A percentile compares a stretch with the other conserved stretches of the same genome.
These are phyloP conservation scores for Pochonia chlamydosporia DNA, from an alignment of 2,329 filamentous ascomycete genomes.

Conservation along the genomic window DNA sequence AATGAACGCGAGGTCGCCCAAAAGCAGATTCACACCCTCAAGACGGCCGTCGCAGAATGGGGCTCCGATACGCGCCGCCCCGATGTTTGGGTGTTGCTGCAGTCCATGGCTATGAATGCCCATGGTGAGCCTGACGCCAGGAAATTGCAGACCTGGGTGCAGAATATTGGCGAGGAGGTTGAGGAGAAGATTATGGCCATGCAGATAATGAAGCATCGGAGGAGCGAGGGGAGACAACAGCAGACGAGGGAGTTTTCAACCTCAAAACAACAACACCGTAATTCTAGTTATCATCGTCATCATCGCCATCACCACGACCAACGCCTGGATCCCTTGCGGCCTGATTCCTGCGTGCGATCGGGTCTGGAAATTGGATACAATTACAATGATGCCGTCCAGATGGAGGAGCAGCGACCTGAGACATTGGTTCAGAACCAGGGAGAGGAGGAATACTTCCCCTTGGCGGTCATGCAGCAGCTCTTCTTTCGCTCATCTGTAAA, in stretches of 20 bases:
- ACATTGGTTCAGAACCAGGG: constrained; percentile 9
- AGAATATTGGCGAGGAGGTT: constrained; percentile 43
- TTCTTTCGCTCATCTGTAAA: constrained; percentile 44
- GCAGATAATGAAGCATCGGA: constrained; percentile 35
- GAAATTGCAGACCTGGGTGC: constrained; percentile 46
- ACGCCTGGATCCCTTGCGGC: constrained; percentile 3
- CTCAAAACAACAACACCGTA: background rate
- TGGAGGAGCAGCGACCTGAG: background rate
- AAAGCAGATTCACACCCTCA: constrained; percentile 35
- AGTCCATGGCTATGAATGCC: constrained; percentile 37
- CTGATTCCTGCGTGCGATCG: constrained; percentile 8
- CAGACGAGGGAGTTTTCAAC: background rate
- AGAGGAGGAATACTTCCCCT: constrained; percentile 34
- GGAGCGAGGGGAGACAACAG: background rate
- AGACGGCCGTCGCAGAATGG: constrained; percentile 32
- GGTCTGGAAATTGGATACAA: background rate
- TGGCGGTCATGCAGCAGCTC: constrained; percentile 49
- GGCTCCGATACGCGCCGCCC: constrained; percentile 28
- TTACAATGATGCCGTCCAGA: background rate
- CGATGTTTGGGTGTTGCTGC: constrained; percentile 42
- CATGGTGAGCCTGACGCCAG: constrained; percentile 35
- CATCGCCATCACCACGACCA: background rate
- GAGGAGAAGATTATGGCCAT: constrained; percentile 41
- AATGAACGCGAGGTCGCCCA: constrained; percentile 34
- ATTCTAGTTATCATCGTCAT: background rate